Conservation (phyloP, 305 asterid species). For the Fraxinus angustifolia region DNA sequence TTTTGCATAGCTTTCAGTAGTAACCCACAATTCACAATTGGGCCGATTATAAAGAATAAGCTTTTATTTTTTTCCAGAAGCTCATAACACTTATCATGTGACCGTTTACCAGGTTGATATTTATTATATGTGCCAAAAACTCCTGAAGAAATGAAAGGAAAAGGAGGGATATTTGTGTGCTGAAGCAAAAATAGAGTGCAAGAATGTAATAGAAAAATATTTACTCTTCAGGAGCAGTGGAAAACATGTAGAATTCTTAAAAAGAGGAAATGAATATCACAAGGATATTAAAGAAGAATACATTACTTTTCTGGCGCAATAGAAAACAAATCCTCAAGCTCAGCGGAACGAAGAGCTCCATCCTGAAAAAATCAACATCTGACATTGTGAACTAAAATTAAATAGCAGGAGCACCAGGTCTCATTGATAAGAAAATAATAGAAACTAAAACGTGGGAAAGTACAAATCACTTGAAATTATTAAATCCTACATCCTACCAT, state of each 20-base stretch:
- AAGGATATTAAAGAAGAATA: constrained; percentile 17
- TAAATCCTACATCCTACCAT: not conserved
- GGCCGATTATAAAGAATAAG: not conserved
- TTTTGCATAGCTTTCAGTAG: not conserved
- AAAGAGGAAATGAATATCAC: not conserved
- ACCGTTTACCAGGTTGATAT: not conserved
- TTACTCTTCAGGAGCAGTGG: constrained; percentile 95
- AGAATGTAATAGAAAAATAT: constrained; percentile 20
- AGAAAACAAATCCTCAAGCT: constrained; percentile 89
- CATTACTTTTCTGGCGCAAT: constrained; percentile 94
- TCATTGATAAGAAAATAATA: constrained; percentile 1
- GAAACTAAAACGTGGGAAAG: constrained; percentile 5
- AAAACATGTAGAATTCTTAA: constrained; percentile 46
- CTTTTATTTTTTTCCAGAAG: not conserved
- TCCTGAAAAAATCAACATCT: constrained; percentile 47
- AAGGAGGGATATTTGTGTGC: constrained; percentile 1
- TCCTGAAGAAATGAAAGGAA: not conserved
- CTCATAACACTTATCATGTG: not conserved
- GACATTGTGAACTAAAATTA: constrained; percentile 9
- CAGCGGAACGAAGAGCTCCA: constrained; percentile 75
- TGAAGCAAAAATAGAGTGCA: not conserved
- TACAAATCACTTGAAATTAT: constrained; percentile 15
- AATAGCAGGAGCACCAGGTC: constrained; percentile 14
- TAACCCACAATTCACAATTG: not conserved
- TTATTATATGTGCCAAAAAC: constrained; percentile 2